phyloP scores from a whole-genome alignment of 2,329 filamentous ascomycete genomes.

The Pyrenochaeta sp. region DNA sequence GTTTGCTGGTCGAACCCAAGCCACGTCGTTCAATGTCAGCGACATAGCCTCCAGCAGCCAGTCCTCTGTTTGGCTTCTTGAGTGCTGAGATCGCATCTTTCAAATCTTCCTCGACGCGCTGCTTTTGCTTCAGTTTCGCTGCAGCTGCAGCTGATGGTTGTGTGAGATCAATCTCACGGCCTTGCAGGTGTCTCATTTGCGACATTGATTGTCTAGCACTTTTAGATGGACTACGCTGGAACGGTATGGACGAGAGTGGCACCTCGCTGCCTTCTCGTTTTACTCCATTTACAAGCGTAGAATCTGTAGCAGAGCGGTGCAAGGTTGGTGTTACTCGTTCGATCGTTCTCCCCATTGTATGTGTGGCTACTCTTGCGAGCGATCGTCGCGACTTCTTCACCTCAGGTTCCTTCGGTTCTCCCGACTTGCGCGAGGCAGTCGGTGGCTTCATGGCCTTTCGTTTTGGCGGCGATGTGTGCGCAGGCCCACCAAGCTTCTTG shows the following conservation, averaged over 20 bases:
- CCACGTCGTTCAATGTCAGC: constrained; percentile 71
- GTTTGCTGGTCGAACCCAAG: constrained; percentile 31
- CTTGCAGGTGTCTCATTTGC: constrained; percentile 56
- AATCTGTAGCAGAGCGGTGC: constrained; percentile 72
- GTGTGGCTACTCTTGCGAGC: constrained; percentile 68
- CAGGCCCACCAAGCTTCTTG: constrained; percentile 78
- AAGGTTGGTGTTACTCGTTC: constrained; percentile 66
- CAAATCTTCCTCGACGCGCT: constrained; percentile 73
- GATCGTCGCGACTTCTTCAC: constrained; percentile 58
- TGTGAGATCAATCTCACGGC: constrained; percentile 64
- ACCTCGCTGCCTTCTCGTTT: constrained; percentile 75
- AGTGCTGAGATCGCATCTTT: constrained; percentile 77
- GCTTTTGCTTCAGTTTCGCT: constrained; percentile 70
- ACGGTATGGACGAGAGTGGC: constrained; percentile 60
- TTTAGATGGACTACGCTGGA: constrained; percentile 55
- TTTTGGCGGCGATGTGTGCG: constrained; percentile 65
- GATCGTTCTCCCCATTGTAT: constrained; percentile 63
- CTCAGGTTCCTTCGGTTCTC: constrained; percentile 49
- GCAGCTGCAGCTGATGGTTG: constrained; percentile 64
- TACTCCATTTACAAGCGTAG: constrained; percentile 66
- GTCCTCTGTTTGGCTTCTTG: constrained; percentile 77
- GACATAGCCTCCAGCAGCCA: constrained; percentile 72
- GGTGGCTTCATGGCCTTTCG: constrained; percentile 55
- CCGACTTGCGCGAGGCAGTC: constrained; percentile 46
- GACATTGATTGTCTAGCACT: constrained; percentile 48